Conservation (phyloP, 2,329 filamentous ascomycete genomes). For the Helicocarpus griseus region DNA sequence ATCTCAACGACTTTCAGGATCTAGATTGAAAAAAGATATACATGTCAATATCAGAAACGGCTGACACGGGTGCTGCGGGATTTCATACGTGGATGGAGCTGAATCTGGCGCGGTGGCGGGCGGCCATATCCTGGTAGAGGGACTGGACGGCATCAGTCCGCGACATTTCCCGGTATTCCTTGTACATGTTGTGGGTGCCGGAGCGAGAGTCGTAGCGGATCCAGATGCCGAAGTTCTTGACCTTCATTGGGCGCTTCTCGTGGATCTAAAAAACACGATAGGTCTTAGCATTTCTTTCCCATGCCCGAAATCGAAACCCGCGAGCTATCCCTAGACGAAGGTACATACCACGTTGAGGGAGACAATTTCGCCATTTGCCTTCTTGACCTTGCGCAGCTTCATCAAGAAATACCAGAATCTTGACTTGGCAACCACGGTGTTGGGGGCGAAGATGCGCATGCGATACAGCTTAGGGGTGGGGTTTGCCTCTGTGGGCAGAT, state of each 20-base stretch:
- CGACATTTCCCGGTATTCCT: conserved; percentile 99
- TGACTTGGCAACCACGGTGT: conserved; percentile 97
- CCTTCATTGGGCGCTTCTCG: conserved; percentile 98
- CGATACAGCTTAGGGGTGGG: conserved; percentile 97
- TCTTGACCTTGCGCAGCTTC: conserved; percentile 99
- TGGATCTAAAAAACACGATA: conserved; percentile 55
- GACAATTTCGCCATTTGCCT: conserved; percentile 99
- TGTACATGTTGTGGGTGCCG: conserved; percentile 99
- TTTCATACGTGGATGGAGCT: conserved; percentile 87
- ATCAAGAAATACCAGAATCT: conserved; percentile 99
- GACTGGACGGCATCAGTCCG: conserved; percentile 90
- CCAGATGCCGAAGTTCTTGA: conserved; percentile 99
- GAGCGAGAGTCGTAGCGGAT: conserved; percentile 99
- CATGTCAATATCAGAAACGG: conserved; percentile 6
- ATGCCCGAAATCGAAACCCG: background rate
- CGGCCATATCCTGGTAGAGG: conserved; percentile 99
- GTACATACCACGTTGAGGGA: conserved; percentile 81
- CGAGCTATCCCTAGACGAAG: background rate
- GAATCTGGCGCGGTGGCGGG: conserved; percentile 96
- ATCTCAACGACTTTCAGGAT: conserved; percentile 98
- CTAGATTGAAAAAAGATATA: conserved; percentile 41
- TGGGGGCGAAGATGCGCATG: conserved; percentile 99
- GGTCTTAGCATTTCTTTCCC: conserved; percentile 1
- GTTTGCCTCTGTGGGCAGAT: conserved; percentile 95
- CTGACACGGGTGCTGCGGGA: background rate